Evolutionary conservation across 441 rosid genomes (phyloP), one percentile per base, ranked within the genome.

Genomic region (Pelargonium cotyledonis): DNA sequence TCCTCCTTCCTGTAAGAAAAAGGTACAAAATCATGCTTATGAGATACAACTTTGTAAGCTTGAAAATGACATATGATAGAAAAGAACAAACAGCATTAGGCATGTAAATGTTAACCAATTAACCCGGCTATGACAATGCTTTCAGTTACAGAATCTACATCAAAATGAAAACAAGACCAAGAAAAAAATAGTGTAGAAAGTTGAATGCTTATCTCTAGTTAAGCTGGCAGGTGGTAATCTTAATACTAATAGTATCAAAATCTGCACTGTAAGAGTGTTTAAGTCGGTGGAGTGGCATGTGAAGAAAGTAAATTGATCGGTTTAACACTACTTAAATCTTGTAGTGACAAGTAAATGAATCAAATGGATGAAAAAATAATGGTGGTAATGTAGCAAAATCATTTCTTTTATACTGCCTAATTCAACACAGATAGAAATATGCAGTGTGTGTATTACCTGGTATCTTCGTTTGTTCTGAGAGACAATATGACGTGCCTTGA

Each of bases 381-480:
- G 61, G 26, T 55, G 61, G 61, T 31, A 55, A 55, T 6, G 61
- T 16, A 55, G 23, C 21, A 55, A 15, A 55, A 18, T 3, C 23
- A 6, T 55, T 55, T 55, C 61, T 23, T 55, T 55, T 18, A 55
- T 55, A 55, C 61, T 55, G 18, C 26, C 23, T 18, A 55, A 16
- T 9, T 55, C 5, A 55, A 55, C 61, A 55, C 18, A 55, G 19
- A 18, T 55, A 55, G 26, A 18, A 55, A 55, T 18, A 18, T 6
- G 61, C 19, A 55, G 61, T 55, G 10, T 16, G 61, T 55, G 61
- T 55, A 55, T 55, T 65, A 88, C 96, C 94, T 89, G 92, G 76
- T 83, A 91, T 83, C 97, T 85, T 70, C 94, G 76, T 68, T 89
- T 91, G 69, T 89, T 91, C 79, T 88, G 94, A 43, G 97, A 91